Base-by-base conservation (phyloP, 2,329 filamentous ascomycete genomes). In the Alternaria sp. region DNA sequence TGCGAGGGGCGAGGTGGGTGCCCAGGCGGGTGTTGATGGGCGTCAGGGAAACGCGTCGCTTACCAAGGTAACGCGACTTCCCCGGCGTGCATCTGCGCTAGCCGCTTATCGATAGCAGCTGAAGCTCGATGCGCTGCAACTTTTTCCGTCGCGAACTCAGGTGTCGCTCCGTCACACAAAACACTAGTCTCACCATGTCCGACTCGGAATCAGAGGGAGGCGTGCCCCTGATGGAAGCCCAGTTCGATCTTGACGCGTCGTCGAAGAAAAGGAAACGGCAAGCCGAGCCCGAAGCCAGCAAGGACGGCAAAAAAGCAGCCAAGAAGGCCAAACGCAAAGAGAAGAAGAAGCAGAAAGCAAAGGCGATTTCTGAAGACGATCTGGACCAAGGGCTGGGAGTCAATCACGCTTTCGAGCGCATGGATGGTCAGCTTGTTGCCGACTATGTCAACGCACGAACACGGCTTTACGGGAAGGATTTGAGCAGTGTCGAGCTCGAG, bases 371-470 rank as follows among this genome's bases (percentile, higher is more conserved):
- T 72, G 87, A 90, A 33, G 90, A 83, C 50, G 80, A 83, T 20
- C 62, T 85, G 60, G 82, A 85, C 64, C 75, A 79, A 64, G 77
- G 82, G 70, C 68, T 80, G 37, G 80, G 91, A 7, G 83, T 97
- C 69, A 97, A 97, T 81, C 89, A 88, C 68, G 88, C 92, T 4
- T 92, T 97, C 77, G 88, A 89, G 47, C 88, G 89, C 64, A 94
- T 97, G 90, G 93, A 97, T 79, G 90, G 88, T 64, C 88, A 90
- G 69, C 85, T 97, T 45, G 83, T 97, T 50, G 92, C 94, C 2
- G 95, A 97, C 78, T 90, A 97, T 78, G 85, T 97, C 65, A 92
- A 92, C 7, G 90, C 96, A 75, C 88, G 92, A 75, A 90, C 92
- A 57, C 88, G 87, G 68, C 87, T 91, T 23, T 96, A 95, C 75